A percentile compares a stretch with the other conserved stretches of the same genome.
phyloP scores from a whole-genome alignment of 75 land plant genomes.

The Picea glauca region DNA sequence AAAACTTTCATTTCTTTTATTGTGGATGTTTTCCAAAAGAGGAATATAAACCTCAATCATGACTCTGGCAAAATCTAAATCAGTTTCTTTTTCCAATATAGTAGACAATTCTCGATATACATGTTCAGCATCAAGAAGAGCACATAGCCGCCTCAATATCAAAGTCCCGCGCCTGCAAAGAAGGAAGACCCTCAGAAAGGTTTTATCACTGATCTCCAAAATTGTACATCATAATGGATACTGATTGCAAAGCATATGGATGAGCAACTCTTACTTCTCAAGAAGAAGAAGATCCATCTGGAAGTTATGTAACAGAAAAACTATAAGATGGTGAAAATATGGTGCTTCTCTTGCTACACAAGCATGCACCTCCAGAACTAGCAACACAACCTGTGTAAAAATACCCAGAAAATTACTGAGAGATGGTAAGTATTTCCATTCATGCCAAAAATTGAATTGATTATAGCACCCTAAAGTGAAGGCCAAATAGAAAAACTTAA shows the following conservation, averaged over 20 bases:
- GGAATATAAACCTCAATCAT: slow-evolving; percentile 85
- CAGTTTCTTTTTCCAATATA: slow-evolving; percentile 81
- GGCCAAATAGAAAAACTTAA: too few species aligned
- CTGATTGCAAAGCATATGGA: not conserved
- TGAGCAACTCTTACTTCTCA: slow-evolving; percentile 60
- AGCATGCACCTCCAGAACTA: slow-evolving; percentile 95
- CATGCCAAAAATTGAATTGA: slow-evolving; percentile 2
- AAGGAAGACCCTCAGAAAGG: not conserved
- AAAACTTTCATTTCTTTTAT: too few species aligned
- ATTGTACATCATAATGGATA: not conserved
- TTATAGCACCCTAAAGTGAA: not conserved
- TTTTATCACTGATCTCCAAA: not conserved
- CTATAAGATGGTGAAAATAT: slow-evolving; percentile 76
- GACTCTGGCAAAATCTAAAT: slow-evolving; percentile 84
- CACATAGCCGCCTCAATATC: slow-evolving; percentile 83
- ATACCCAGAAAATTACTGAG: not conserved
- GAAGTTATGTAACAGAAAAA: slow-evolving; percentile 72
- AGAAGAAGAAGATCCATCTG: slow-evolving; percentile 68
- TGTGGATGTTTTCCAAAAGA: not conserved
- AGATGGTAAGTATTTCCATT: not conserved
- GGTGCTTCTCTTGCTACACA: slow-evolving; percentile 83
- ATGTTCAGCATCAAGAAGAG: slow-evolving; percentile 84
- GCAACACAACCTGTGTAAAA: slow-evolving; percentile 74
- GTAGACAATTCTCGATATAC: slow-evolving; percentile 86
- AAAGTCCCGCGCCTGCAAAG: slow-evolving; percentile 79